Conservation (phyloP, 1,284 basidiomycete species). For the Somion occarium region DNA sequence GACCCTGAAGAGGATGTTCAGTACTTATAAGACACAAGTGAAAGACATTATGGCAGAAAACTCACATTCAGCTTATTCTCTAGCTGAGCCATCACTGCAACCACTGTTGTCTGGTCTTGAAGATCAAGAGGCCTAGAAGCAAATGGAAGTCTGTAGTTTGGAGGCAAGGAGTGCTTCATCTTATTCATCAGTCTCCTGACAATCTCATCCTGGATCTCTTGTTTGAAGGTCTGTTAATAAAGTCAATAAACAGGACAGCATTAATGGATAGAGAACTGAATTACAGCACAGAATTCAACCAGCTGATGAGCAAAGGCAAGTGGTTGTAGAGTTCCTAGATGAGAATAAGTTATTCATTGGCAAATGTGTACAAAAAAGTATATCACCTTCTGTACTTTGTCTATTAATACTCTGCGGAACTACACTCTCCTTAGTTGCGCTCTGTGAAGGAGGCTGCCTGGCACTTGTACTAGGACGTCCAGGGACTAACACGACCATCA, state of each 20-base stretch:
- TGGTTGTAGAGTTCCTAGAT: not conserved
- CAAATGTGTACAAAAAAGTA: too few species aligned
- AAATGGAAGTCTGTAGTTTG: not conserved
- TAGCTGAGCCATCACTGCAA: not conserved
- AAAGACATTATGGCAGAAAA: not conserved
- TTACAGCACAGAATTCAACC: not conserved
- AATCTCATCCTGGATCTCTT: not conserved
- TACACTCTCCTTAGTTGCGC: too few species aligned
- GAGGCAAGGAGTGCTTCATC: too few species aligned
- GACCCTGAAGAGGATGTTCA: too few species aligned
- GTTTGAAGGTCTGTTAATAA: not conserved
- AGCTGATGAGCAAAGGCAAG: not conserved
- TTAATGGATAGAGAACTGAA: not conserved
- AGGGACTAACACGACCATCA: too few species aligned
- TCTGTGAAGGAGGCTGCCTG: too few species aligned
- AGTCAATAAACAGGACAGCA: not conserved
- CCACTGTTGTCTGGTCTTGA: not conserved
- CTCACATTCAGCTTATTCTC: not conserved
- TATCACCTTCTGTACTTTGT: too few species aligned
- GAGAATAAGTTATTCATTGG: not conserved
- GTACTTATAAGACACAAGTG: too few species aligned
- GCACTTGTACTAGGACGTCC: too few species aligned
- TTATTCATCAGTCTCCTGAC: not conserved
- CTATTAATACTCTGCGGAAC: too few species aligned
- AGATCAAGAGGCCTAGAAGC: not conserved